Base-by-base conservation (phyloP, 768 basidiomycete species). In the Lentinula guzmanii region DNA sequence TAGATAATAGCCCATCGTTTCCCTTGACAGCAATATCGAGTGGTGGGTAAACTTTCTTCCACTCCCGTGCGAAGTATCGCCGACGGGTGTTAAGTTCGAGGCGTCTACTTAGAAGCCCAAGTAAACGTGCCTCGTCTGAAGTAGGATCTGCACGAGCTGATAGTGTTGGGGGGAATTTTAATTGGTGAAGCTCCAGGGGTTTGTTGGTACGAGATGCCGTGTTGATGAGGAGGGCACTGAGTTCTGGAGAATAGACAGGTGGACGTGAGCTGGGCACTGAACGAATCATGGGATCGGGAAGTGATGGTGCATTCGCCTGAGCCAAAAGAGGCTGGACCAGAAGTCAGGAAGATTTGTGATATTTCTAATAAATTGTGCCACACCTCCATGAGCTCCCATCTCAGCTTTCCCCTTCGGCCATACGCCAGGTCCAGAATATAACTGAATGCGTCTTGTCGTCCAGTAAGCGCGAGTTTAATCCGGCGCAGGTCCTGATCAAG, bases 71-170 rank as follows among this genome's bases (percentile, higher is more conserved):
- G 71, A 85, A 91, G 67, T 79, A 89, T 21, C 84, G 82, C 84
- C 87, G 83, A 21, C 84, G 84, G 51, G 86, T 77, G 71, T 94
- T 93, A 53, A 85, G 78, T 69, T 91, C 83, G 48, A 90, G 82
- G 39, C 91, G 83, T 68, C 83, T 89, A 76, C 88, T 89, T 46
- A 91, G 75, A 9, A 79, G 82, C 2, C 90, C 90, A 37, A 89
- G 73, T 3, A 87, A 65, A 33, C 70, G 70, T 1, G 85, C 84
- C 58, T 89, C 86, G 60, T 82, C 76, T 8, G 88, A 86, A 2
- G 70, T 63, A 18, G 83, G 80, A 63, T 86, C 72, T 34, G 84
- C 85, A 21, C 82, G 82, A n/a, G 69, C 65, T 1, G 87, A 86
- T 24, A 91, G 72, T 4, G 69, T 77, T 2, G 84, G 82, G 0